Evolutionary conservation across 352 stramenopile species (phyloP), one percentile per base, ranked within the genome.

Genomic region (Thalassiosira livingstoniorum): DNA sequence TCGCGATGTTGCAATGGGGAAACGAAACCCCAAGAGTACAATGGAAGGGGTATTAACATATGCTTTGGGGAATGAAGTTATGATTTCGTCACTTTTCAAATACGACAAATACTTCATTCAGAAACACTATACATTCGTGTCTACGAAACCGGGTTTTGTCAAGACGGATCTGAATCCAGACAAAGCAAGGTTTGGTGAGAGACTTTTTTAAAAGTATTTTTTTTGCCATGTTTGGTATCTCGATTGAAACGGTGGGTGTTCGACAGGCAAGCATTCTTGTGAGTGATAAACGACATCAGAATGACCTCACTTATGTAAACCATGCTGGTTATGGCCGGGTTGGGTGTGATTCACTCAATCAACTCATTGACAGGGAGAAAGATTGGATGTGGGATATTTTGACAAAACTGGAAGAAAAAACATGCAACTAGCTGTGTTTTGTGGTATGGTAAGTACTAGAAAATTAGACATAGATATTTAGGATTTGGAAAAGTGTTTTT

Each of bases 351-450:
- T 42, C 62, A 7, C 23, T 35, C n/a, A 34, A 60, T 61, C 25
- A 45, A 54, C 37, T 78, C 27, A 51, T 75, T n/a, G 43, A 84
- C 5, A 61, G 75, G 45, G 18, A 84, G 47, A 21, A 21, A 35
- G 34, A 74, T 70, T 84, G 76, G 76, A 65, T 84, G 31, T 84
- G 67, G 68, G 34, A 45, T 21, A 54, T 75, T 18, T 75, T 80
- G 58, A n/a, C 37, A n/a, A 45, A 47, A n/a, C 18, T 82, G 34
- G 75, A 82, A 62, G 43, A 60, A 13, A 54, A 61, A 58, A 5
- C 47, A 29, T 25, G n/a, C n/a, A n/a, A n/a, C n/a, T n/a, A n/a
- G n/a, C n/a, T n/a, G n/a, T n/a, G n/a, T n/a, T n/a, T n/a, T n/a
- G n/a, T n/a, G n/a, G n/a, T n/a, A n/a, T n/a, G n/a, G n/a, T n/a